Evolutionary conservation across 805 yeast genomes (phyloP).

Genomic region (Ogataea glucozyma): DNA sequence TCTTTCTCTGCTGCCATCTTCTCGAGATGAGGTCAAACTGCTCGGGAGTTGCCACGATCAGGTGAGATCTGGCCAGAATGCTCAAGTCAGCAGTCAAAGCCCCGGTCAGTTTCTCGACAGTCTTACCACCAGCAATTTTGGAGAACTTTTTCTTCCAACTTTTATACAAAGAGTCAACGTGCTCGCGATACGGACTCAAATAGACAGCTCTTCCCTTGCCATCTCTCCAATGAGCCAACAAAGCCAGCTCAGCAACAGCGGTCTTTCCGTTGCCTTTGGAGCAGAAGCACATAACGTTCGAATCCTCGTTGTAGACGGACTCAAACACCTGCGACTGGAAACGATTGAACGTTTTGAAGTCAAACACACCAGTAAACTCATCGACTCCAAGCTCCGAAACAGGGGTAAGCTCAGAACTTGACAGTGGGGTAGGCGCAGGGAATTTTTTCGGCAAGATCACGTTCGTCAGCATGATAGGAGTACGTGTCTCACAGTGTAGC

Average conservation of each 20-base stretch:
- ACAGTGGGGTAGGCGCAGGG: conserved; percentile 59
- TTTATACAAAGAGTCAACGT: conserved; percentile 46
- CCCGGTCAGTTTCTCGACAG: conserved; percentile 56
- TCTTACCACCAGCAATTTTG: conserved; percentile 55
- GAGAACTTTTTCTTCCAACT: conserved; percentile 57
- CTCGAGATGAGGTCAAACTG: conserved; percentile 75
- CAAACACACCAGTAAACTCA: conserved; percentile 49
- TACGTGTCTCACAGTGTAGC: conserved; percentile 70
- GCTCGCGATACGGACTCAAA: conserved; percentile 61
- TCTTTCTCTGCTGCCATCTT: conserved; percentile 79
- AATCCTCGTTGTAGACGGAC: conserved; percentile 52
- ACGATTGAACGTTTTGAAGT: conserved; percentile 60
- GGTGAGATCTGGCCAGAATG: conserved; percentile 58
- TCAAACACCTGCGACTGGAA: conserved; percentile 74
- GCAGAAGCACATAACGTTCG: conserved; percentile 63
- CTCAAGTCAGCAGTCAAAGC: conserved; percentile 56
- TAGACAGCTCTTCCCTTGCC: conserved; percentile 72
- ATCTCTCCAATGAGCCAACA: conserved; percentile 70
- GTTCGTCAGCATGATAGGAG: conserved; percentile 57
- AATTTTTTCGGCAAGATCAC: conserved; percentile 62
- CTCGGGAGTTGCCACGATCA: conserved; percentile 74
- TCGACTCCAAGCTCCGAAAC: conserved; percentile 47
- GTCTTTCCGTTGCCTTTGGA: conserved; percentile 80
- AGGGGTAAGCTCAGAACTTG: conserved; percentile 53
- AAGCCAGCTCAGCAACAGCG: conserved; percentile 67